Evolutionary conservation across 306 rosid genomes (phyloP).

Genomic region (Abrus precatorius): DNA sequence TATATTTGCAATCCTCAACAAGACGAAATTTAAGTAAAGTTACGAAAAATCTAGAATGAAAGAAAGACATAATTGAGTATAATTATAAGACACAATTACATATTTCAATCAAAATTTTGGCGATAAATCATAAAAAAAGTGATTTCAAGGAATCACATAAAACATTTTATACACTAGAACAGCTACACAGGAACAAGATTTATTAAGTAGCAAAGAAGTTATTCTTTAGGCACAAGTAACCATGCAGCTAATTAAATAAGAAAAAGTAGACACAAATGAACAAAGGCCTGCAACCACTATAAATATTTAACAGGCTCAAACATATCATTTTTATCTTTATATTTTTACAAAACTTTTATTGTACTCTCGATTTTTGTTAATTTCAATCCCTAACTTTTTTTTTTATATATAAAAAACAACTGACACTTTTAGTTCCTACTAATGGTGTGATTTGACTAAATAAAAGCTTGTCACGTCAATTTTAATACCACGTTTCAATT

Average conservation of each 20-base stretch:
- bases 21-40: background rate
- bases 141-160: background rate
- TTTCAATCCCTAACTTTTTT: too few species aligned
- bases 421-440: too few species aligned
- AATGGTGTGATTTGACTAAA: too few species aligned
- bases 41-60: background rate
- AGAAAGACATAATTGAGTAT: background rate
- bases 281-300: background rate
- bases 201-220: background rate
- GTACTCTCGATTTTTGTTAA: too few species aligned
- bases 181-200: background rate
- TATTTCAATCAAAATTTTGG: background rate
- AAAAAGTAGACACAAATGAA: background rate
- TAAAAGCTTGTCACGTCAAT: too few species aligned
- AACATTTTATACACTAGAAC: background rate
- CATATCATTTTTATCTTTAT: too few species aligned
- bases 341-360: too few species aligned
- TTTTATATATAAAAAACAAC: too few species aligned
- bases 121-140: background rate
- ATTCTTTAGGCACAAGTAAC: background rate
- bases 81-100: background rate
- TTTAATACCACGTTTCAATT: too few species aligned
- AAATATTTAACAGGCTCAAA: background rate
- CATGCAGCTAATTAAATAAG: background rate
- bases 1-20: background rate